phyloP scores from a whole-genome alignment of 176 grass and related monocot genomes.

The Olyra latifolia region DNA sequence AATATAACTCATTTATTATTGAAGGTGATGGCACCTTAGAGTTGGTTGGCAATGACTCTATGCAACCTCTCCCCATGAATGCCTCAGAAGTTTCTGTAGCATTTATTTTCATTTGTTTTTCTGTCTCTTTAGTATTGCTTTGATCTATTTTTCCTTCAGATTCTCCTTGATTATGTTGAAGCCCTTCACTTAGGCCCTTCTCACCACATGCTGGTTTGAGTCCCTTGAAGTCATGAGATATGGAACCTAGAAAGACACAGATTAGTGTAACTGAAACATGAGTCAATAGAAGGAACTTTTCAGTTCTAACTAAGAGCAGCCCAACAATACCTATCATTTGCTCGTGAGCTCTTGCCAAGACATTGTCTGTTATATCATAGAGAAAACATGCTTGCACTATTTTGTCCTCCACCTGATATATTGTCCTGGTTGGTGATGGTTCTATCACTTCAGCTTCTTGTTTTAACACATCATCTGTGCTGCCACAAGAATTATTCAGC shows the following conservation, averaged over 20 bases:
- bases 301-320: conserved; percentile 21
- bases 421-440: background rate
- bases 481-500: conserved; percentile 5
- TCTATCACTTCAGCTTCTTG: conserved; percentile 22
- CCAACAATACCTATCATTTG: conserved; percentile 30
- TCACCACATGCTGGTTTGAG: background rate
- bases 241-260: conserved; percentile 35
- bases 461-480: conserved; percentile 5
- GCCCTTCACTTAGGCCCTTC: conserved; percentile 22
- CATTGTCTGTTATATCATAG: background rate
- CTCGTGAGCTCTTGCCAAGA: background rate
- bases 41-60: conserved; percentile 23
- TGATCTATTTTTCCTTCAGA: conserved; percentile 9
- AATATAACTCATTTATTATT: conserved; percentile 27
- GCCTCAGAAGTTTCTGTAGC: conserved; percentile 15
- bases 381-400: background rate
- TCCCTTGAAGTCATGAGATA: conserved; percentile 30
- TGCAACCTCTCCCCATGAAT: background rate
- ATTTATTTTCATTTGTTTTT: conserved; percentile 26
- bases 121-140: background rate
- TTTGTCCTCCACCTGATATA: conserved; percentile 19
- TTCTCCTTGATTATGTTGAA: conserved; percentile 33
- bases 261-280: conserved; percentile 6
- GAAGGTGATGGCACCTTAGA: conserved; percentile 16
- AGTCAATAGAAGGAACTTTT: background rate